Evolutionary conservation across 1,284 basidiomycete species (phyloP).

Genomic region (Sporisorium scitamineum): DNA sequence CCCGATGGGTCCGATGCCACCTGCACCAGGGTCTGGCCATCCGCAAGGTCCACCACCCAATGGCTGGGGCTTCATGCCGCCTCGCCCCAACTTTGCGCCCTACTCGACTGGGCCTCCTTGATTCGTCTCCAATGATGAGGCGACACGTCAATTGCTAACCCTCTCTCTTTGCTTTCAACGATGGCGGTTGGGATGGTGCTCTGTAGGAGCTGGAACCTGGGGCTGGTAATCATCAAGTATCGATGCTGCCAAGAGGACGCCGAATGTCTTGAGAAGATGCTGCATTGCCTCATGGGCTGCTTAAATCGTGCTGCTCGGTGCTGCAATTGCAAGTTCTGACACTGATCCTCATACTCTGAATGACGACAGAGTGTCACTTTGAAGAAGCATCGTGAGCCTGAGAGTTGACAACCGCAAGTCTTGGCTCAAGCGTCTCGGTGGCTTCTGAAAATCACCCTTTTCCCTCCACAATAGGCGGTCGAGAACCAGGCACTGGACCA

Average conservation of each 20-base stretch:
- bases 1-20: conserved; percentile 36
- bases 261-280: neutral
- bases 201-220: conserved; percentile 49
- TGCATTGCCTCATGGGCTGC: neutral
- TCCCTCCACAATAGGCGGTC: conserved; percentile 7
- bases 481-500: neutral
- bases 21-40: conserved; percentile 18
- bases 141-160: neutral
- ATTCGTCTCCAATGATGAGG: neutral
- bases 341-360: neutral
- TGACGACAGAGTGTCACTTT: neutral
- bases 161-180: neutral
- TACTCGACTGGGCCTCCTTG: conserved; percentile 43
- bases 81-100: conserved; percentile 31
- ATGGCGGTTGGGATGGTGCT: neutral
- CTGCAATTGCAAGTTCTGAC: neutral
- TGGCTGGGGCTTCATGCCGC: conserved; percentile 31
- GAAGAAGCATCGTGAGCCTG: neutral
- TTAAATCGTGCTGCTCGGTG: neutral
- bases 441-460: neutral
- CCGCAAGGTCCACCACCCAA: conserved; percentile 20
- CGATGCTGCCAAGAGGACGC: conserved; percentile 1
- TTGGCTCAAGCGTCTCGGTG: neutral
- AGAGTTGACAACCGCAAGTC: neutral
- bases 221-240: conserved; percentile 29